A percentile compares a stretch with the other conserved stretches of the same genome.
Evolutionary conservation across 257 asterid genomes (phyloP).

Genomic region (Solanum clarkiae): DNA sequence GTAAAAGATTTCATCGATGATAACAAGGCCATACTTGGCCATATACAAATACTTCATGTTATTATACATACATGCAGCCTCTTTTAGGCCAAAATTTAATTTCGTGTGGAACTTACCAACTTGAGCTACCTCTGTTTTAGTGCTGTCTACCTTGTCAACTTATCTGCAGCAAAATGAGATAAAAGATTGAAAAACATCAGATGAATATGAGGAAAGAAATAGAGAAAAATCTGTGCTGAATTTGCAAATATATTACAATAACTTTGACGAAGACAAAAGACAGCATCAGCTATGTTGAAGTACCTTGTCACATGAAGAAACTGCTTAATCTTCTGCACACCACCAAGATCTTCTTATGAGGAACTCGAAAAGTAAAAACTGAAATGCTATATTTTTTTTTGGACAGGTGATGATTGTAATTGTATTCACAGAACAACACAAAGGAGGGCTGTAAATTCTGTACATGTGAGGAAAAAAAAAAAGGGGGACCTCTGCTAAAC

Average conservation of each 20-base stretch:
- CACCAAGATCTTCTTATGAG: neutral
- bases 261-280: neutral
- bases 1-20: neutral
- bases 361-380: neutral
- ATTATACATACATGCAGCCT: neutral
- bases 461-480: neutral
- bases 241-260: neutral
- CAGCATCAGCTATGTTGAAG: neutral
- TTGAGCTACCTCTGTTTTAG: neutral
- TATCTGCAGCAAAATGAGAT: constrained; percentile 3
- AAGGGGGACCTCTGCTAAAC: neutral
- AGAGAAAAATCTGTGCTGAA: neutral
- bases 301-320: neutral
- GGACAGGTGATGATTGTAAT: neutral
- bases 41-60: neutral
- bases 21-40: neutral
- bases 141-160: constrained; percentile 1
- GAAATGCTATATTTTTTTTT: neutral
- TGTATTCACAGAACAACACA: neutral
- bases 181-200: neutral
- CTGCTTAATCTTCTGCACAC: neutral
- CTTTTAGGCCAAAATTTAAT: neutral
- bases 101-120: neutral
- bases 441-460: neutral
- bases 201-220: neutral